Evolutionary conservation across 2,329 filamentous ascomycete genomes (phyloP), one percentile per base, ranked within the genome.

Genomic region (Coniochaeta sp.): DNA sequence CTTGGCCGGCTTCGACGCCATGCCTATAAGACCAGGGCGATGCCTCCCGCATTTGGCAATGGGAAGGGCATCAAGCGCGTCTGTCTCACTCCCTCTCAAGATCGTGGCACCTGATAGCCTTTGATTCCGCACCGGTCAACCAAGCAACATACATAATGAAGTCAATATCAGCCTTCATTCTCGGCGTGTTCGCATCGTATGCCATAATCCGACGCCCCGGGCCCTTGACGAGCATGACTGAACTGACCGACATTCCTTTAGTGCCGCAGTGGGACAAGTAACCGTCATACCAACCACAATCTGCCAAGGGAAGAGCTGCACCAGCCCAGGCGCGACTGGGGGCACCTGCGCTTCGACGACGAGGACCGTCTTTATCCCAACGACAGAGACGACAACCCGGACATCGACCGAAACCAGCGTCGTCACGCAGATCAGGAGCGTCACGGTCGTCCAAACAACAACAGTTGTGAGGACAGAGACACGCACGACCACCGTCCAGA

Each of bases 381-480:
- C 40, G 18, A 28, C 18, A 8, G n/a, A 16, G 27, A 48, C 42
- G 6, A 30, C 26, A 32, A 51, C 51, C 28, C 49, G 32, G 31
- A 53, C 54, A 13, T 7, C 5, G 26, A 35, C 38, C 35, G 20
- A 49, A 10, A 35, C 32, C 8, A 27, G 33, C 16, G 42, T 31
- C 3, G 45, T 48, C 14, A 38, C 50, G 14, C n/a, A 27, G 18
- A 31, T 28, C 22, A 48, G 18, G 46, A 16, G n/a, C 24, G n/a
- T 51, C 18, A 45, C 51, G 26, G 26, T 26, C 7, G 30, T 42
- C 24, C 28, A 48, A 9, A 51, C 49, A 12, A 22, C 45, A 27
- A 55, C 53, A 1, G 18, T 42, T 12, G 33, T 46, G 22, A 31
- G 14, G n/a, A 49, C 47, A 9, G 13, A 48, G n/a, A 52, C 51